Evolutionary conservation across 768 basidiomycete genomes (phyloP).

Genomic region (Trametes sanguinea): DNA sequence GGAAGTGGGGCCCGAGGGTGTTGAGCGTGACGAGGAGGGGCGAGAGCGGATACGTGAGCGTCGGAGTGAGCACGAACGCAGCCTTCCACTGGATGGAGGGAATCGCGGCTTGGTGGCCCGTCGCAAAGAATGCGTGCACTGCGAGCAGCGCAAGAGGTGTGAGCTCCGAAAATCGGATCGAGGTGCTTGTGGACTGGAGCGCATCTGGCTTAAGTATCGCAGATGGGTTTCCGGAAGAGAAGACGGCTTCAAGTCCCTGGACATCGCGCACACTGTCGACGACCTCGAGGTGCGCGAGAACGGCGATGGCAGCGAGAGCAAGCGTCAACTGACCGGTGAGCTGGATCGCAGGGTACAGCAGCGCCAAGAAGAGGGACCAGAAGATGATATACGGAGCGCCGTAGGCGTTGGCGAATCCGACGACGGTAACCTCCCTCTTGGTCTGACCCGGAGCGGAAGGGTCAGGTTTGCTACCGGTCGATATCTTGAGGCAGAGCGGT

Average conservation of each 20-base stretch:
- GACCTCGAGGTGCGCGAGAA: constrained; percentile 79
- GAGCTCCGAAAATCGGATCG: constrained; percentile 64
- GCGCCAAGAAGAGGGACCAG: constrained; percentile 63
- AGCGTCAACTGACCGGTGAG: constrained; percentile 83
- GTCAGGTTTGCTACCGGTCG: constrained; percentile 29
- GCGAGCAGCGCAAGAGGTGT: constrained; percentile 76
- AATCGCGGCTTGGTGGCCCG: constrained; percentile 90
- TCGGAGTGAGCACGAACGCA: constrained; percentile 79
- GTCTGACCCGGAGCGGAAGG: constrained; percentile 29
- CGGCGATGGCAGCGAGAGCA: constrained; percentile 58
- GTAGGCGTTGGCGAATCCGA: constrained; percentile 89
- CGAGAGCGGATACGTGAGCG: constrained; percentile 71
- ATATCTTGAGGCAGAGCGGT: constrained; percentile 75
- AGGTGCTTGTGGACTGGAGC: constrained; percentile 31
- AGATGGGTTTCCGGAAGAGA: constrained; percentile 50
- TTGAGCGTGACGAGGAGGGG: constrained; percentile 76
- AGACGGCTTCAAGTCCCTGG: constrained; percentile 49
- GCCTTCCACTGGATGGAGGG: constrained; percentile 95
- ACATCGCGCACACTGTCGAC: constrained; percentile 82
- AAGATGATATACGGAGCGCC: constrained; percentile 88
- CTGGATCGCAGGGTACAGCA: constrained; percentile 69
- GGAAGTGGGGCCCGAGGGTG: constrained; percentile 69
- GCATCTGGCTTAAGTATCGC: constrained; percentile 40
- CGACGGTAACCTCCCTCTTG: constrained; percentile 54
- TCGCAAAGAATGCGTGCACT: constrained; percentile 77